These are phyloP conservation scores for Citrullus mucosospermus DNA, from an alignment of 306 rosid species.

Conservation along the genomic window DNA sequence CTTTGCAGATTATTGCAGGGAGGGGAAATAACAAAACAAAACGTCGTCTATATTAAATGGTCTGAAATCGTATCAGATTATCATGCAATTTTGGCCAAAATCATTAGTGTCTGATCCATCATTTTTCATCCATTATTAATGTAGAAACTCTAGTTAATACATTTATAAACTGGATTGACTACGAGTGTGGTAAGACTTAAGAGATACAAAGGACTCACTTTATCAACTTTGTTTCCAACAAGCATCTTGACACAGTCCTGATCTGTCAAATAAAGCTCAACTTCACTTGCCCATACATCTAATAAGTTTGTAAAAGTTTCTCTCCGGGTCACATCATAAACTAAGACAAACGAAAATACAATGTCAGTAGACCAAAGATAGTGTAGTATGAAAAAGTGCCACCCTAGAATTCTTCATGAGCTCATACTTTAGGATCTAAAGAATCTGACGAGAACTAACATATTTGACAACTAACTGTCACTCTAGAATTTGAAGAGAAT, in stretches of 20 bases:
- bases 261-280: constrained; percentile 66
- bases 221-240: constrained; percentile 93
- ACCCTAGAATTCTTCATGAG: not conserved
- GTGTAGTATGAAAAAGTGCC: not conserved
- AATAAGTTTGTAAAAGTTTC: constrained; percentile 71
- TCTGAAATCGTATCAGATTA: not conserved
- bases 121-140: not conserved
- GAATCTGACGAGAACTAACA: not conserved
- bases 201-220: constrained; percentile 32
- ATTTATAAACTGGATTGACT: not conserved
- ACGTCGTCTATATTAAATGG: not conserved
- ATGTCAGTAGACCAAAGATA: not conserved
- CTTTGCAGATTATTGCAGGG: not conserved
- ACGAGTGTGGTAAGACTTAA: not conserved
- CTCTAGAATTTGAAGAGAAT: too few species aligned
- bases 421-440: not conserved
- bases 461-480: not conserved
- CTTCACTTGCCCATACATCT: constrained; percentile 86
- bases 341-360: constrained; percentile 16
- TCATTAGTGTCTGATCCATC: not conserved
- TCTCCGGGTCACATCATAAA: constrained; percentile 85
- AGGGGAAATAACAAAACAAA: not conserved
- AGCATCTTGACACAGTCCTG: constrained; percentile 76
- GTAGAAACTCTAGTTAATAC: not conserved
- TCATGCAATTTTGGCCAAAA: not conserved